These are phyloP conservation scores for Coemansia sp. DNA, from an alignment of 192 early-diverging fungal genomes.

Conservation along the genomic window DNA sequence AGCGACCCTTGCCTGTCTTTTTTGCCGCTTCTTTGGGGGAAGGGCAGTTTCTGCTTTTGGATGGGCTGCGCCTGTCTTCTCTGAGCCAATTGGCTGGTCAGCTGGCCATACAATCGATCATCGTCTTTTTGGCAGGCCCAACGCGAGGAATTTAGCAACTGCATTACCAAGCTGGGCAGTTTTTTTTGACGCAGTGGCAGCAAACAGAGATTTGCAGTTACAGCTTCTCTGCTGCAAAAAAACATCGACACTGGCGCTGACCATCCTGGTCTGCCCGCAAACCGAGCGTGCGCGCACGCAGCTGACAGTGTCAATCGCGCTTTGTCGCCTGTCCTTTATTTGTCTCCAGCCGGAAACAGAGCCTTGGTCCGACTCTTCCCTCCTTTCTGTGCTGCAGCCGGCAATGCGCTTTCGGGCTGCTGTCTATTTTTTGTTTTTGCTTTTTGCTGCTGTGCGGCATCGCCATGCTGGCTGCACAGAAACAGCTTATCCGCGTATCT, in stretches of 20 bases:
- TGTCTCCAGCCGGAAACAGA: background rate
- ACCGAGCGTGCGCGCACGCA: background rate
- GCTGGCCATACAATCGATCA: background rate
- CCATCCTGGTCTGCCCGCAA: background rate
- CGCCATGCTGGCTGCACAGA: background rate
- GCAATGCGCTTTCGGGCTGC: background rate
- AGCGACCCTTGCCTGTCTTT: background rate
- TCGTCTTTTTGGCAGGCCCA: background rate
- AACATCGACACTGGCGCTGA: background rate
- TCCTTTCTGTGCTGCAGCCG: background rate
- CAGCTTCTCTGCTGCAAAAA: background rate
- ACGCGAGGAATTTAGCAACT: background rate
- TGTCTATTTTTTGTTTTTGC: background rate
- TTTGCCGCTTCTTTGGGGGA: background rate
- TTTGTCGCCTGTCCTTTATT: background rate
- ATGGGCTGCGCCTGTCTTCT: background rate
- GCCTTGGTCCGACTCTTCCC: background rate
- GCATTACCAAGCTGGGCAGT: constrained; percentile 6
- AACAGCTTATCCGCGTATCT: background rate
- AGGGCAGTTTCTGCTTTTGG: background rate
- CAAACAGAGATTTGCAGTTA: constrained; percentile 9
- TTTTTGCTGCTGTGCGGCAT: background rate
- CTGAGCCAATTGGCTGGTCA: background rate
- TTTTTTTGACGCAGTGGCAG: background rate
- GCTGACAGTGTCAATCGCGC: background rate